These are phyloP conservation scores for Aspergillus baeticus DNA, from an alignment of 495 filamentous ascomycete genomes.

Conservation along the genomic window DNA sequence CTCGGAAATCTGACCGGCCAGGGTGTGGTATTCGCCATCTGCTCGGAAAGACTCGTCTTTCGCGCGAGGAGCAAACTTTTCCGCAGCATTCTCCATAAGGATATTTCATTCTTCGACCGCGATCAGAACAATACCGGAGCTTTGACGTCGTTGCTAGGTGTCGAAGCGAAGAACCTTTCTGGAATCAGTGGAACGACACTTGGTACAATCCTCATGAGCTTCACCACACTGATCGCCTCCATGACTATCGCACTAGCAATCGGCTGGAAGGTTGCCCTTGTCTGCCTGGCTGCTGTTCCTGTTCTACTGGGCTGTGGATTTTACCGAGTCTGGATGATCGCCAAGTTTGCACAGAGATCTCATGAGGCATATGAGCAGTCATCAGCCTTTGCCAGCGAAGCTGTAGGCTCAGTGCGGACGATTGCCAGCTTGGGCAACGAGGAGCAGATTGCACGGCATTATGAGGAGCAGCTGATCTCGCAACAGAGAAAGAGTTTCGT, in stretches of 20 bases:
- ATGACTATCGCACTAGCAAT: slow-evolving; percentile 50
- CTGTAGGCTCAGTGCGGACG: slow-evolving; percentile 20
- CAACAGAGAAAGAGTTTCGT: slow-evolving; percentile 45
- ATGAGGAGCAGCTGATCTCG: slow-evolving; percentile 41
- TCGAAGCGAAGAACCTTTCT: slow-evolving; percentile 44
- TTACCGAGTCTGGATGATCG: slow-evolving; percentile 42
- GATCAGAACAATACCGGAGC: too few species aligned
- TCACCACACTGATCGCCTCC: slow-evolving; percentile 24
- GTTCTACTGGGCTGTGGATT: slow-evolving; percentile 52
- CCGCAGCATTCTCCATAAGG: too few species aligned
- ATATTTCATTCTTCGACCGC: slow-evolving; percentile 29
- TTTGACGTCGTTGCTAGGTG: too few species aligned
- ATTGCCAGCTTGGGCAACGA: too few species aligned
- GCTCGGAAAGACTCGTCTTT: too few species aligned
- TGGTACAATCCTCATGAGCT: slow-evolving; percentile 27
- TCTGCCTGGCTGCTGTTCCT: slow-evolving; percentile 52
- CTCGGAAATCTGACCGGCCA: too few species aligned
- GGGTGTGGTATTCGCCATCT: too few species aligned
- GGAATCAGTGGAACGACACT: slow-evolving; percentile 38
- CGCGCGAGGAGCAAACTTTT: too few species aligned
- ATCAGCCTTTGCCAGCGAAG: slow-evolving; percentile 51
- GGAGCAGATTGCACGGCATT: slow-evolving; percentile 21
- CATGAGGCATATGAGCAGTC: slow-evolving; percentile 40
- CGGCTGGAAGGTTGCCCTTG: slow-evolving; percentile 60
- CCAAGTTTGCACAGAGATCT: slow-evolving; percentile 42